A percentile compares a stretch with the other conserved stretches of the same genome.
Evolutionary conservation across 148 eudicot genomes (phyloP).

Genomic region (Vaccinium darrowii): DNA sequence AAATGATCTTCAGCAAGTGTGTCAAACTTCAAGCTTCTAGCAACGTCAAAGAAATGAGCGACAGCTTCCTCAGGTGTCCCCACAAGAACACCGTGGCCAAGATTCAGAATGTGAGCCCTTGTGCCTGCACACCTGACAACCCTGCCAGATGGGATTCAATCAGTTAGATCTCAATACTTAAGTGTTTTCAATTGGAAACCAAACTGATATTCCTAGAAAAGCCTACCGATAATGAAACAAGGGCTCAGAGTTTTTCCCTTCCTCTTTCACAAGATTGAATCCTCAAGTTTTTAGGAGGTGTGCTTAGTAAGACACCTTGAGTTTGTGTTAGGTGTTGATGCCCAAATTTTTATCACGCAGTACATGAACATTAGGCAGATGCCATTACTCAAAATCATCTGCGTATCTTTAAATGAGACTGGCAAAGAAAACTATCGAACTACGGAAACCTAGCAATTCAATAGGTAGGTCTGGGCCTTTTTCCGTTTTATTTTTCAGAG

Average conservation of each 20-base stretch:
- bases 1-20: slow-evolving; percentile 20
- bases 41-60: slow-evolving; percentile 88
- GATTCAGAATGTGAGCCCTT: slow-evolving; percentile 82
- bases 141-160: slow-evolving; percentile 47
- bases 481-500: neutral
- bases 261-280: neutral
- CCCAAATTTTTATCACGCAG: neutral
- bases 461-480: neutral
- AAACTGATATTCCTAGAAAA: neutral
- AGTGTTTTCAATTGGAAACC: neutral
- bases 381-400: neutral
- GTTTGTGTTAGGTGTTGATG: neutral
- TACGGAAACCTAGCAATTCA: neutral
- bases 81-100: slow-evolving; percentile 93
- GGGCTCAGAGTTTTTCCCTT: neutral
- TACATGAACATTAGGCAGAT: neutral
- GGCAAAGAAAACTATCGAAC: neutral
- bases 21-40: slow-evolving; percentile 62
- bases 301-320: neutral
- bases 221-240: neutral
- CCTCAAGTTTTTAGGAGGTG: neutral
- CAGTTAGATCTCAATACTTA: neutral
- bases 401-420: neutral
- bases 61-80: slow-evolving; percentile 98
- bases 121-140: slow-evolving; percentile 88